Evolutionary conservation across 805 yeast species (phyloP).

Genomic region (Ascoidea asiatica): DNA sequence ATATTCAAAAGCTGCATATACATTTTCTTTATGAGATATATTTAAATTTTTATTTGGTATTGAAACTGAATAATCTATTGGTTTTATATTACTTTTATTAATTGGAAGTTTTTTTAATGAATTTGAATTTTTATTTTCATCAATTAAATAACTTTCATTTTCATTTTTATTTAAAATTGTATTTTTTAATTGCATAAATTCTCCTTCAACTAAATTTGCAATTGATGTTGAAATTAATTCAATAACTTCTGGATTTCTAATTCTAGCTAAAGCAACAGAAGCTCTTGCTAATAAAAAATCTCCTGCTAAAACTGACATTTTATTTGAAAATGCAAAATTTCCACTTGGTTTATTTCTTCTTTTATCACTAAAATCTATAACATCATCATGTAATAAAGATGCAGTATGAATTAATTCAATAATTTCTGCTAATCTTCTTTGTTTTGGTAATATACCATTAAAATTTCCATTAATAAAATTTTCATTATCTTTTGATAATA

Average conservation of each 20-base stretch:
- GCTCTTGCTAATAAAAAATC: constrained; percentile 93
- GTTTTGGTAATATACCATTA: constrained; percentile 85
- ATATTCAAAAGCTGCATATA: constrained; percentile 88
- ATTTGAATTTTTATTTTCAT: too few relatives aligned
- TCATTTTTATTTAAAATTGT: constrained; percentile 53
- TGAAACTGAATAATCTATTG: constrained; percentile 42
- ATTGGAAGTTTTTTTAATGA: constrained; percentile 30
- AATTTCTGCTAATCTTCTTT: constrained; percentile 89
- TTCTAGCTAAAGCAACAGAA: constrained; percentile 84
- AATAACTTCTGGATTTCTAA: constrained; percentile 93
- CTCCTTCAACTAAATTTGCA: constrained; percentile 96
- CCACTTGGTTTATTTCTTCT: constrained; percentile 88
- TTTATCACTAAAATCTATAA: constrained; percentile 78
- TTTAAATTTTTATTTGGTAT: constrained; percentile 6
- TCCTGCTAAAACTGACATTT: constrained; percentile 96
- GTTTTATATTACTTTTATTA: constrained; percentile 43
- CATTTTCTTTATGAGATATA: constrained; percentile 47
- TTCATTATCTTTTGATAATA: too few relatives aligned
- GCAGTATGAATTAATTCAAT: constrained; percentile 99
- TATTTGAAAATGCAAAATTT: constrained; percentile 86
- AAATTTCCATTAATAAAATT: constrained; percentile 33
- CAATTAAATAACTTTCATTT: too few relatives aligned
- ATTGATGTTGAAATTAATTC: constrained; percentile 91
- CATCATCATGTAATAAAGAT: constrained; percentile 89
- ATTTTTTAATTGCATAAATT: constrained; percentile 95